Base-by-base conservation (phyloP, 2,329 filamentous ascomycete species). In the Geosmithia morbida region DNA sequence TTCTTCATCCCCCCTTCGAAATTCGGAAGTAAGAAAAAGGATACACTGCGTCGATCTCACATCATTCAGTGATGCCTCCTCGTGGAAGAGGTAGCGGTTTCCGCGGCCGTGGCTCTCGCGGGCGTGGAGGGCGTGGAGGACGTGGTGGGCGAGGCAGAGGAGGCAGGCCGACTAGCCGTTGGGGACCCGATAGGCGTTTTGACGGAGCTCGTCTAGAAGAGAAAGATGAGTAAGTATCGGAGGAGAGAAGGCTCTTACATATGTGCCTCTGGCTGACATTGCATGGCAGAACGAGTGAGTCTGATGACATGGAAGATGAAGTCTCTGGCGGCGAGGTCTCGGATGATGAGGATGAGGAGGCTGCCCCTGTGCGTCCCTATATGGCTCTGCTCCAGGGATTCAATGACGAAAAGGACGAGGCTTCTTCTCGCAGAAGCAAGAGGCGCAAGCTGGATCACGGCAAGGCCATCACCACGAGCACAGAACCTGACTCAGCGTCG, bases 371-470 rank as follows among this genome's bases (percentile, higher is more conserved):
- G 22, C 66, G 68, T 29, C 71, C 79, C 3, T 83, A 82, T 52
- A 65, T 72, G 61, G 66, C 74, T 7, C 64, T 83, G 7, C 65
- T 83, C 55, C 71, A 79, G 55, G 73, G 49, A 64, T 83, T 48
- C 47, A 50, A 45, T 18, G 3, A 13, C 3, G 33, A 37, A 37
- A 65, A 68, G 2, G 68, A 72, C 22, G 56, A 61, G 19, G 62
- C 58, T 2, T 71, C 68, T 2, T 30, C 33, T 11, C 33, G 33
- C 33, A 69, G 66, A 41, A 62, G 71, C 1, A 83, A 82, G 57
- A 68, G 75, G 58, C 68, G 77, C 48, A 82, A 81, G 55, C 52
- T 81, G 8, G 68, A 71, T 49, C 37, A 48, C 7, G 33, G 33
- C 33, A 53, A 52, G 11, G n/a, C n/a, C n/a, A n/a, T n/a, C n/a